Percentiles rank a stretch among this genome's conserved stretches.
Evolutionary conservation across 192 early-diverging fungal genomes (phyloP).

Genomic region (Haplosporangium gracile): DNA sequence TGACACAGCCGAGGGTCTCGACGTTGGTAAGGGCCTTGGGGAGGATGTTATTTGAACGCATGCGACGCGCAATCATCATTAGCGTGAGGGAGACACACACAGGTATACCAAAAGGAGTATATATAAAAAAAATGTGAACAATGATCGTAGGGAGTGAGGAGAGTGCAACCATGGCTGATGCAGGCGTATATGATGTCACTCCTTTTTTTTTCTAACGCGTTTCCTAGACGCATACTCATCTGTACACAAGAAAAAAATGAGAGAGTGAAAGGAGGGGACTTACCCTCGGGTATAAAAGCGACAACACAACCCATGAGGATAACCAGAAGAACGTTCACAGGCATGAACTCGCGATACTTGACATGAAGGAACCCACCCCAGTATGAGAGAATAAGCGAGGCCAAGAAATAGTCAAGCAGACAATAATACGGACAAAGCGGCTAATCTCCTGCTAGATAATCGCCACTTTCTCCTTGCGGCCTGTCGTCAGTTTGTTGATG

Average conservation of each 20-base stretch:
- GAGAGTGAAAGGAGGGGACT: neutral
- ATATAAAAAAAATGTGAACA: neutral
- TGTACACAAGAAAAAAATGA: neutral
- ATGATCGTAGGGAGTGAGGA: neutral
- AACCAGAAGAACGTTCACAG: slow-evolving; percentile 43
- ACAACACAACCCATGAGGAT: slow-evolving; percentile 71
- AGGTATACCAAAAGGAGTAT: slow-evolving; percentile 59
- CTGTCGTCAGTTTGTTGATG: slow-evolving; percentile 67
- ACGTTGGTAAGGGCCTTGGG: slow-evolving; percentile 85
- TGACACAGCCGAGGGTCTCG: slow-evolving; percentile 86
- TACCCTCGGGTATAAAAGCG: slow-evolving; percentile 78
- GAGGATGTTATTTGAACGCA: slow-evolving; percentile 75
- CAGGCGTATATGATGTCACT: slow-evolving; percentile 20
- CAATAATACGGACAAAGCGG: slow-evolving; percentile 76
- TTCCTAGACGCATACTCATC: neutral
- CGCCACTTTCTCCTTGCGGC: slow-evolving; percentile 47
- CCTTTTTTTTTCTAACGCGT: slow-evolving; percentile 13
- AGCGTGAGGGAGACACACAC: slow-evolving; percentile 79
- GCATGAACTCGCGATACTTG: slow-evolving; percentile 64
- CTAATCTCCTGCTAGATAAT: slow-evolving; percentile 71
- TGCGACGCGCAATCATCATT: slow-evolving; percentile 77
- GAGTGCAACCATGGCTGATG: neutral
- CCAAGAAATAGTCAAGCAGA: slow-evolving; percentile 61
- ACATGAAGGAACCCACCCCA: slow-evolving; percentile 70
- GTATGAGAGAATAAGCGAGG: slow-evolving; percentile 59